Conservation (phyloP, 1,139 yeast genomes). For the Diutina catenulata region DNA sequence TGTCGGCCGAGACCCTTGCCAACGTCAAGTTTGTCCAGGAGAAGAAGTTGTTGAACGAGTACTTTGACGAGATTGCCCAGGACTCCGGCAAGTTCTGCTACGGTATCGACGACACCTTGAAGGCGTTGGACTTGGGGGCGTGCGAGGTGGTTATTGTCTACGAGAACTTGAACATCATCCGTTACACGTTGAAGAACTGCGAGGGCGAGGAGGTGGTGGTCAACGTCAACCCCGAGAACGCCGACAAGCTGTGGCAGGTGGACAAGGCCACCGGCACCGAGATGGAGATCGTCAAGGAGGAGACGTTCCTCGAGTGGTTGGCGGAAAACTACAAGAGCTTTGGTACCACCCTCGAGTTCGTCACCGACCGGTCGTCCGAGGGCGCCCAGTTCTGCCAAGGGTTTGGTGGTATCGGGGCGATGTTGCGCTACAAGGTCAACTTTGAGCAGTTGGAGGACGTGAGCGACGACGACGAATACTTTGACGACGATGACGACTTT, state of each 20-base stretch:
- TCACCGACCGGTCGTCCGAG: slow-evolving; percentile 91
- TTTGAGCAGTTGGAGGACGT: slow-evolving; percentile 91
- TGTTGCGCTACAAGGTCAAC: slow-evolving; percentile 91
- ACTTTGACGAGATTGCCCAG: slow-evolving; percentile 94
- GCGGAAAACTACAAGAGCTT: slow-evolving; percentile 90
- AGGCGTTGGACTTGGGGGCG: slow-evolving; percentile 93
- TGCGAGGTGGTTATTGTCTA: slow-evolving; percentile 86
- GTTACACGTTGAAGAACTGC: slow-evolving; percentile 75
- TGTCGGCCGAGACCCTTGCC: slow-evolving; percentile 91
- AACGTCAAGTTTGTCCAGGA: slow-evolving; percentile 97
- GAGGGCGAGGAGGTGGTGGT: slow-evolving; percentile 73
- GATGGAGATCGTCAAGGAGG: slow-evolving; percentile 77
- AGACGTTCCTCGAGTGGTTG: slow-evolving; percentile 86
- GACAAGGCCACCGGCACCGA: slow-evolving; percentile 85
- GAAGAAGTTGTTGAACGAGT: slow-evolving; percentile 82
- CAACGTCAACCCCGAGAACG: slow-evolving; percentile 58
- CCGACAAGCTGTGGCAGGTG: slow-evolving; percentile 63
- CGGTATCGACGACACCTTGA: slow-evolving; percentile 91
- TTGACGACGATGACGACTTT: slow-evolving; percentile 56
- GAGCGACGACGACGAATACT: slow-evolving; percentile 77
- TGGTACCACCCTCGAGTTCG: slow-evolving; percentile 94
- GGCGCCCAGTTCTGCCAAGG: slow-evolving; percentile 98
- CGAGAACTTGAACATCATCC: slow-evolving; percentile 76
- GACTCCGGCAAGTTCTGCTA: slow-evolving; percentile 96
- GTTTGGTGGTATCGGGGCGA: slow-evolving; percentile 97